Evolutionary conservation across 2,329 filamentous ascomycete species (phyloP).

Genomic region (Zymoseptoria crescenta): DNA sequence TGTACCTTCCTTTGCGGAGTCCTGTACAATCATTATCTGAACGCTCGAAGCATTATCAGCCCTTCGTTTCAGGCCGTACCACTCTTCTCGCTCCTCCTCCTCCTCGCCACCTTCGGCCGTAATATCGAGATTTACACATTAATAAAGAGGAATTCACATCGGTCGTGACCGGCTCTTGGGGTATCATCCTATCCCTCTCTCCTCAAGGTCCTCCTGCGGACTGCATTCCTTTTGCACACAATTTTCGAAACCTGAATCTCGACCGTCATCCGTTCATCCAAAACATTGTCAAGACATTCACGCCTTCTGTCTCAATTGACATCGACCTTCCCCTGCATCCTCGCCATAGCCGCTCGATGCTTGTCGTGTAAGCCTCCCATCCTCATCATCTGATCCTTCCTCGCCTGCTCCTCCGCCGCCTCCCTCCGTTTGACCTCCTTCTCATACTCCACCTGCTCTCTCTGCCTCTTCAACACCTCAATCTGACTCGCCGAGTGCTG

Average conservation of each 20-base stretch:
- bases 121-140: background rate
- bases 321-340: constrained; percentile 56
- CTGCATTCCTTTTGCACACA: background rate
- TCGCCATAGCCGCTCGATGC: constrained; percentile 71
- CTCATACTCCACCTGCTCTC: constrained; percentile 40
- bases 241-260: too few species aligned
- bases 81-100: background rate
- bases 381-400: constrained; percentile 69
- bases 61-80: background rate
- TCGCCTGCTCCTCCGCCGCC: constrained; percentile 52
- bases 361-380: constrained; percentile 65
- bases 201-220: background rate
- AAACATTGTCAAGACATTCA: background rate
- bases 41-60: background rate
- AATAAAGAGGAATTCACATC: background rate
- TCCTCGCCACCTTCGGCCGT: background rate
- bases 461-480: background rate
- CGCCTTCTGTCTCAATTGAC: constrained; percentile 1
- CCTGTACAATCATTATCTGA: background rate
- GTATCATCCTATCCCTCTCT: background rate
- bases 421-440: constrained; percentile 48
- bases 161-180: background rate
- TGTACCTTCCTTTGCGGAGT: background rate
- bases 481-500: background rate
- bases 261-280: background rate